Base-by-base conservation (phyloP, 257 asterid genomes). In the Solanum pimpinellifolium region DNA sequence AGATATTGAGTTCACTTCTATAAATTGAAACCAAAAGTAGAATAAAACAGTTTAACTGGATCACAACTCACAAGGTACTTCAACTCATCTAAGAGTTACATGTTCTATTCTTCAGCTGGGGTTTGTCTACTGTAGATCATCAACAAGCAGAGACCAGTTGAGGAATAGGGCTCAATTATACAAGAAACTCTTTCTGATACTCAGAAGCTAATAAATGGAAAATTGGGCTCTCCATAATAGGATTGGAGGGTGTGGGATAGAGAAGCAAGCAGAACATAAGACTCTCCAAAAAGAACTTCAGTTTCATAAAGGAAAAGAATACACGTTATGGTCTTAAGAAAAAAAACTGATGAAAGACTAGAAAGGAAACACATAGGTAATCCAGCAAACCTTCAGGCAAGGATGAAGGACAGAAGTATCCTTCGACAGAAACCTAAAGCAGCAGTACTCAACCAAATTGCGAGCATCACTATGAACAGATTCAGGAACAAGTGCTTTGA, bases 391-490 rank as follows among this genome's bases (percentile, higher is more conserved):
- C 98, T 96, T 97, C 91, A 97, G 95, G 91, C 90, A 75, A 85
- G 98, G 98, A 95, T 97, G 99, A 88, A 97, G 87, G 37, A 91
- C 92, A 89, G 94, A 92, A 59, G 70, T 88, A 87, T 95, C 98
- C 90, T 94, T 96, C 6, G 97, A 96, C 90, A 97, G 92, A 93
- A 94, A 96, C 90, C 99, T 91, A 92, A 97, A 97, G 94, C 98
- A 96, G 94, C 99, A 96, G 88, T 96, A 96, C 88, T 97, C 99
- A 89, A 97, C 97, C 90, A 97, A 89, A 91, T 88, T 91, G 86
- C 99, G 98, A 78, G 98, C 96, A 90, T 96, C 92, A 42, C 89
- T 91, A 91, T 91, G 90, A 49, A 94, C 92, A 27, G 93, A 89
- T 88, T 92, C 97, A 44, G 98, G 91, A 88, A 94, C 99, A 87